A percentile compares a stretch with the other conserved stretches of the same genome.
These are phyloP conservation scores for Daedalea quercina DNA, from an alignment of 768 basidiomycete species.

Conservation along the genomic window DNA sequence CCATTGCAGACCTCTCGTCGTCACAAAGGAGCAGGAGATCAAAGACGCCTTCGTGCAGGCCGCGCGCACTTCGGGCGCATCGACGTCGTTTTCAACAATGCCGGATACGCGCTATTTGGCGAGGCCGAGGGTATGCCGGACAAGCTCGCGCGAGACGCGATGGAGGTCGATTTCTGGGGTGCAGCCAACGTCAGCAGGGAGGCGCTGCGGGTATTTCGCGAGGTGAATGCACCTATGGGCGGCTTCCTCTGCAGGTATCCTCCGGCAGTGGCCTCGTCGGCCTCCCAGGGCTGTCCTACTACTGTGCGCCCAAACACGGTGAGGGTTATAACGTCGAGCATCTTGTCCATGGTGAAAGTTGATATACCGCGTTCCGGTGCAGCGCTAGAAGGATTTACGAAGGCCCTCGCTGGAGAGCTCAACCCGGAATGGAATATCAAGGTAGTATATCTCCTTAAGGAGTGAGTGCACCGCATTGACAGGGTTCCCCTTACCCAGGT, in stretches of 20 bases:
- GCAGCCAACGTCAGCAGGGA: conserved; percentile 23
- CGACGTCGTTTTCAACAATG: conserved; percentile 24
- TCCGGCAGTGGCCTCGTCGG: conserved; percentile 20
- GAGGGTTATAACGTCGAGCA: neutral
- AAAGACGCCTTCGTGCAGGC: conserved; percentile 13
- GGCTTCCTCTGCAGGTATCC: conserved; percentile 30
- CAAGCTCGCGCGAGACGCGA: conserved; percentile 8
- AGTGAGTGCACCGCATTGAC: neutral
- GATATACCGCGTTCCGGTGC: neutral
- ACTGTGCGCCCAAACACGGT: conserved; percentile 9
- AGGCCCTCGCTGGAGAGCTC: conserved; percentile 23
- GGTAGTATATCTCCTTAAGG: conserved; percentile 10
- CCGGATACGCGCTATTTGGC: conserved; percentile 11
- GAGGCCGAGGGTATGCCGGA: conserved; percentile 16
- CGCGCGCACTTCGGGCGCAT: conserved; percentile 13
- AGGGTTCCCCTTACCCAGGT: neutral
- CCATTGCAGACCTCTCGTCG: conserved; percentile 17
- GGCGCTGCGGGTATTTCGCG: conserved; percentile 29
- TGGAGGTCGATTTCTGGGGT: conserved; percentile 24
- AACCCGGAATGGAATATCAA: conserved; percentile 32
- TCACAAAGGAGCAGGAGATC: conserved; percentile 11
- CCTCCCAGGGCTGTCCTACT: conserved; percentile 6
- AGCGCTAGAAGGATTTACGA: conserved; percentile 28
- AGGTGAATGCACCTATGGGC: conserved; percentile 28
- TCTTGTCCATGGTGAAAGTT: neutral